Evolutionary conservation across 495 filamentous ascomycete species (phyloP).

Genomic region (Xylaria sp.): DNA sequence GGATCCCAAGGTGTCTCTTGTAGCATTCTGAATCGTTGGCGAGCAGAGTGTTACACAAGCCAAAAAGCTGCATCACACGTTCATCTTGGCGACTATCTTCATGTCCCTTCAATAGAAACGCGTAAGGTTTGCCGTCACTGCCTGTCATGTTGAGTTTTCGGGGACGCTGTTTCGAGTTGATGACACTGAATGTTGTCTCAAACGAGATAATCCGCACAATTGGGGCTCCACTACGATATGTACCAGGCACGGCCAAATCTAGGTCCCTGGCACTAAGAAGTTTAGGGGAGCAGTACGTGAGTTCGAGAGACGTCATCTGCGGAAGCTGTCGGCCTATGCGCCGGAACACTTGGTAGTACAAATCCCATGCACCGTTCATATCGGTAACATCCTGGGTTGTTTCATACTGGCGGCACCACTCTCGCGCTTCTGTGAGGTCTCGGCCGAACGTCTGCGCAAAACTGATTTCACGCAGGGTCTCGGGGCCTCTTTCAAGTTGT

Average conservation of each 20-base stretch:
- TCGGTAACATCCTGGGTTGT: conserved; percentile 87
- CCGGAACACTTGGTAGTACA: conserved; percentile 97
- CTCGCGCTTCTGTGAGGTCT: conserved; percentile 89
- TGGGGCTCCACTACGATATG: conserved; percentile 86
- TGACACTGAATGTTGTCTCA: conserved; percentile 85
- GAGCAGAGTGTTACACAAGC: conserved; percentile 92
- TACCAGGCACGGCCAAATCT: conserved; percentile 91
- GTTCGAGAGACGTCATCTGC: conserved; percentile 87
- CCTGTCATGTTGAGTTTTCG: conserved; percentile 87
- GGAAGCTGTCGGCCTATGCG: conserved; percentile 94
- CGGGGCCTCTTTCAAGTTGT: conserved; percentile 84
- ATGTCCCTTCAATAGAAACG: conserved; percentile 91
- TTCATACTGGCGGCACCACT: conserved; percentile 93
- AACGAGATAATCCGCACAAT: conserved; percentile 88
- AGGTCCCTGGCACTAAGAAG: conserved; percentile 82
- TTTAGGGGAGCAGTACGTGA: conserved; percentile 95
- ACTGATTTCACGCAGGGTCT: conserved; percentile 93
- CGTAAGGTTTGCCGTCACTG: conserved; percentile 84
- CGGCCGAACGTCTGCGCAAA: conserved; percentile 98
- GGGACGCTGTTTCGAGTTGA: conserved; percentile 95
- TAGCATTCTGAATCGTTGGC: conserved; percentile 92
- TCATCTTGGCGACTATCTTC: conserved; percentile 99
- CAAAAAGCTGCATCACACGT: conserved; percentile 98
- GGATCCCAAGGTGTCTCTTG: conserved; percentile 95
- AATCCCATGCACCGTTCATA: conserved; percentile 96